Evolutionary conservation across 2,329 filamentous ascomycete species (phyloP).

Genomic region (Raffaelea arxii): DNA sequence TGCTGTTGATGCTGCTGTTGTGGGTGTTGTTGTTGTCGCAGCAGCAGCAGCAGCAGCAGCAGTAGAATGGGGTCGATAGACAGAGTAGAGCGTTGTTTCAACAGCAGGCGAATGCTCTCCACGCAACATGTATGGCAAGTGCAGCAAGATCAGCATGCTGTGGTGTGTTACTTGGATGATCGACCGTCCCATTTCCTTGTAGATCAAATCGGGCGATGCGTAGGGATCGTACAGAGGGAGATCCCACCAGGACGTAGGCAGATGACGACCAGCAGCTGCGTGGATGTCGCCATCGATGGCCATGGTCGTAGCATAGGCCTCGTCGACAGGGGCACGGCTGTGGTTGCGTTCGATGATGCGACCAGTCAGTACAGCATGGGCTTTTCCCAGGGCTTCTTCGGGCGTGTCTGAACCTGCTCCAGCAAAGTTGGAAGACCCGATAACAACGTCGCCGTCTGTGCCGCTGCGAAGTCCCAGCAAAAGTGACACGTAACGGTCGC

Average conservation of each 20-base stretch:
- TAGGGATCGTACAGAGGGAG: constrained; percentile 19
- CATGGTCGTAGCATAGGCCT: constrained; percentile 29
- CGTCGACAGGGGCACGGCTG: constrained; percentile 25
- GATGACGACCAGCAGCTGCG: constrained; percentile 21
- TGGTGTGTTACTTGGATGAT: constrained; percentile 42
- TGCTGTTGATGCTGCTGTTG: not conserved
- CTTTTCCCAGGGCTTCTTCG: constrained; percentile 33
- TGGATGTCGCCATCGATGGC: constrained; percentile 39
- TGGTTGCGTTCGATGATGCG: constrained; percentile 41
- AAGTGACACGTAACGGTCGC: constrained; percentile 40
- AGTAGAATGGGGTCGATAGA: too few relatives aligned
- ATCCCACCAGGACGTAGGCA: constrained; percentile 40
- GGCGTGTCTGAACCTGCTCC: constrained; percentile 22
- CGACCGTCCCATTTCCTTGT: constrained; percentile 23
- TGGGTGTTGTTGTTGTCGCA: not conserved
- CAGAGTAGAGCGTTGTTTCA: too few relatives aligned
- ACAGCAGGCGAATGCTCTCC: constrained; percentile 12
- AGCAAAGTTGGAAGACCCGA: constrained; percentile 4
- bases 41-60: constrained; percentile 7
- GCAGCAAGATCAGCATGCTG: constrained; percentile 39
- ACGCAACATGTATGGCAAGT: constrained; percentile 43
- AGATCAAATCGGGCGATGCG: constrained; percentile 12
- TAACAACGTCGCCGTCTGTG: constrained; percentile 21
- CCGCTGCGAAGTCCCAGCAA: constrained; percentile 39
- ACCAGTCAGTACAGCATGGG: constrained; percentile 30